Percentiles rank a stretch among this genome's conserved stretches.
Conservation (phyloP, 495 filamentous ascomycete genomes). For the Neurospora sp. region DNA sequence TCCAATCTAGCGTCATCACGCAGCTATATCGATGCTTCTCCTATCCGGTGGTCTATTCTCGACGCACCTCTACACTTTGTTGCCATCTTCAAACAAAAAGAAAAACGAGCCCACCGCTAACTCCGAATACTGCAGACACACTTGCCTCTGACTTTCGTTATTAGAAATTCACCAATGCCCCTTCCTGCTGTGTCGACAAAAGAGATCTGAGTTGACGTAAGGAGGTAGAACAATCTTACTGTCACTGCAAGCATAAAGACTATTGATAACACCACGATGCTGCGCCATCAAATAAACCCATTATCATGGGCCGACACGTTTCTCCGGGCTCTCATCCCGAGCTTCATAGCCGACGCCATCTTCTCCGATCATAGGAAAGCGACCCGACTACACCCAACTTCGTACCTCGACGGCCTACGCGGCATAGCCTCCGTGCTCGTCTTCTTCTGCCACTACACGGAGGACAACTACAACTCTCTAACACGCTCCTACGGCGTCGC, state of each 20-base stretch:
- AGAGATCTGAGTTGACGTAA: not conserved
- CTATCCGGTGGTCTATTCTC: not conserved
- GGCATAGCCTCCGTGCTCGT: constrained; percentile 47
- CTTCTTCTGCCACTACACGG: constrained; percentile 41
- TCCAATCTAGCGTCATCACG: not conserved
- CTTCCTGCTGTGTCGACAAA: not conserved
- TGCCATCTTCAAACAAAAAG: not conserved
- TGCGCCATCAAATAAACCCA: not conserved
- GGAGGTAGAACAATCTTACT: not conserved
- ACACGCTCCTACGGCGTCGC: constrained; percentile 35
- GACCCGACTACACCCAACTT: constrained; percentile 31
- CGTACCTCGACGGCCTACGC: constrained; percentile 45
- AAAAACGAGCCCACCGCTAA: not conserved
- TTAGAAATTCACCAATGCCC: not conserved
- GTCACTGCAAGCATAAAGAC: not conserved
- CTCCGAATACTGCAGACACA: not conserved
- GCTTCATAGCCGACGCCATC: constrained; percentile 23
- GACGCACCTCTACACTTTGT: not conserved
- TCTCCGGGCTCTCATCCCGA: constrained; percentile 20
- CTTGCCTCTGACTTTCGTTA: not conserved
- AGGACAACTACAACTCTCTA: constrained; percentile 29
- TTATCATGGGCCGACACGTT: constrained; percentile 3
- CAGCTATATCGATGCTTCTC: not conserved
- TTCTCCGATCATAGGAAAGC: constrained; percentile 20
- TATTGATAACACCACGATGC: not conserved